Evolutionary conservation across 2,329 filamentous ascomycete genomes (phyloP).

Genomic region (Neurospora crassa): DNA sequence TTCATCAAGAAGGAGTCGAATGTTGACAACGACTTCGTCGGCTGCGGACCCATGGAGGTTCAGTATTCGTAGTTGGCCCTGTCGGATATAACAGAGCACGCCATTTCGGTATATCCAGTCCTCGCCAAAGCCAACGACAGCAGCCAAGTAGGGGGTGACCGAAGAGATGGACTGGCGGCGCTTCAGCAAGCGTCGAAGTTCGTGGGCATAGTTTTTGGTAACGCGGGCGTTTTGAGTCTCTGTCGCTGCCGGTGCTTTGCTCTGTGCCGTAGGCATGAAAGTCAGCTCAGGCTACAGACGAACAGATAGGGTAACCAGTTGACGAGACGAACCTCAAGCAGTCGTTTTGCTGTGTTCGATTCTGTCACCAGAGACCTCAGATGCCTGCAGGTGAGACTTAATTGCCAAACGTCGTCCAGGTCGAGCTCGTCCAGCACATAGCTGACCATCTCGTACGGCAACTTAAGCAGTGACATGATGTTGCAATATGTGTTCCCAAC

Average conservation of each 20-base stretch:
- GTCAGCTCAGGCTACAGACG: constrained; percentile 17
- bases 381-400: constrained; percentile 42
- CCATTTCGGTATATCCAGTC: constrained; percentile 55
- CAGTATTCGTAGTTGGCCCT: constrained; percentile 43
- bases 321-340: constrained; percentile 39
- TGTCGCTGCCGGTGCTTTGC: constrained; percentile 22
- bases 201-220: constrained; percentile 34
- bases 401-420: constrained; percentile 47
- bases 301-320: constrained; percentile 11
- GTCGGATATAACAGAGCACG: constrained; percentile 52
- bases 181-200: constrained; percentile 51
- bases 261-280: constrained; percentile 19
- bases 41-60: constrained; percentile 41
- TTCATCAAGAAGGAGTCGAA: constrained; percentile 31
- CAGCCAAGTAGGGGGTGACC: constrained; percentile 52
- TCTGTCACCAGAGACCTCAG: constrained; percentile 42
- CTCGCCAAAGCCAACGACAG: constrained; percentile 49
- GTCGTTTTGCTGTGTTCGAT: constrained; percentile 45
- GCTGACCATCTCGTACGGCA: constrained; percentile 58
- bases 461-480: constrained; percentile 23
- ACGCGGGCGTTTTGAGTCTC: constrained; percentile 24
- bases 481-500: background rate
- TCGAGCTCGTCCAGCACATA: constrained; percentile 45
- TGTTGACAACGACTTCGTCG: constrained; percentile 46
- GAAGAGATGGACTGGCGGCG: constrained; percentile 49